phyloP scores from a whole-genome alignment of 2,329 filamentous ascomycete species.

The Pestalotiopsis fici region DNA sequence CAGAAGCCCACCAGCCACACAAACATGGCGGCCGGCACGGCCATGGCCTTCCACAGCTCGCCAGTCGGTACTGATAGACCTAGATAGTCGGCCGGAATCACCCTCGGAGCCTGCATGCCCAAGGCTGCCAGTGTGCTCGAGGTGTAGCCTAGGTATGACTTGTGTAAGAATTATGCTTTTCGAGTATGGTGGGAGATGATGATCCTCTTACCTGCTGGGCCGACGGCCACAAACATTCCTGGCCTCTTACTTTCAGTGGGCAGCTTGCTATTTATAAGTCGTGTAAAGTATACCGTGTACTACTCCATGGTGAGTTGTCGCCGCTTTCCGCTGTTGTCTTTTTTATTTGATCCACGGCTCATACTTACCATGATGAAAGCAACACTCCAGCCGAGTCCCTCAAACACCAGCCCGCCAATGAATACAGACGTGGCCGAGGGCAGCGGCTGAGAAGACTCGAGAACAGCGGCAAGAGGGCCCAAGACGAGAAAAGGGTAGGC shows the following conservation, averaged over 20 bases:
- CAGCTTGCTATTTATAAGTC: constrained; percentile 49
- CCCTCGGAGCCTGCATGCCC: constrained; percentile 23
- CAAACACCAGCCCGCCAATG: constrained; percentile 47
- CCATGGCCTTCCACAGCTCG: constrained; percentile 40
- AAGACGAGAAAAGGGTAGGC: constrained; percentile 52
- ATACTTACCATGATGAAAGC: constrained; percentile 46
- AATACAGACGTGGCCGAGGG: constrained; percentile 44
- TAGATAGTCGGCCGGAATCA: constrained; percentile 2
- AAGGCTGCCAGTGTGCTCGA: constrained; percentile 43
- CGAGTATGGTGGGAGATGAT: neutral
- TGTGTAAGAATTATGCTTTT: neutral
- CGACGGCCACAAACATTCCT: constrained; percentile 54
- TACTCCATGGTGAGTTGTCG: neutral
- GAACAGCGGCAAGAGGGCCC: constrained; percentile 49
- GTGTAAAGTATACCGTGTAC: constrained; percentile 45
- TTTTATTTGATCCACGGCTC: neutral
- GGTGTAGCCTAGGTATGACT: constrained; percentile 39
- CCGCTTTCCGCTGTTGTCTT: neutral
- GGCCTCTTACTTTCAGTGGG: constrained; percentile 44
- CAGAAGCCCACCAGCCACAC: constrained; percentile 51
- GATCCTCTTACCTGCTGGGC: constrained; percentile 34
- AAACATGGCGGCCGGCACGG: constrained; percentile 44
- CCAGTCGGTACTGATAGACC: constrained; percentile 18
- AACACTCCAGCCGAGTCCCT: constrained; percentile 51
- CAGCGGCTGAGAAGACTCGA: constrained; percentile 42